Evolutionary conservation across 805 yeast genomes (phyloP).

Genomic region (Metschnikowia noctiluminum): DNA sequence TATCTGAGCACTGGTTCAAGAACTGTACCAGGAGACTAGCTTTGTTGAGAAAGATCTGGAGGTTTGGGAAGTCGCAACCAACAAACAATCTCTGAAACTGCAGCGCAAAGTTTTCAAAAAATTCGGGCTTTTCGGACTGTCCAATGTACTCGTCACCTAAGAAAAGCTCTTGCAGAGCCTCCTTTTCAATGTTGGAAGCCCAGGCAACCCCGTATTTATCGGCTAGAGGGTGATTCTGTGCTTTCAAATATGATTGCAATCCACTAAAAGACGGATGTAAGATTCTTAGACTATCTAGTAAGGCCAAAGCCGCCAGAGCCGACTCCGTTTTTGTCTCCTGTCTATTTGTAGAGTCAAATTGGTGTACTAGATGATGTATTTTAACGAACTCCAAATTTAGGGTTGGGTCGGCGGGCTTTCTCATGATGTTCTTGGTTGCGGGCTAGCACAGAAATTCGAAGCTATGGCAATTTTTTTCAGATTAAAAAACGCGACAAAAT

Average conservation of each 20-base stretch:
- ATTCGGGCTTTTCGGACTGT: conserved; percentile 8
- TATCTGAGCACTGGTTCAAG: conserved; percentile 23
- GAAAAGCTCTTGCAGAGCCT: conserved; percentile 1
- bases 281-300: conserved; percentile 25
- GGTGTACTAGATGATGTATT: conserved; percentile 14
- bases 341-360: conserved; percentile 3
- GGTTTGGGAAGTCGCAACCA: conserved; percentile 19
- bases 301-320: conserved; percentile 12
- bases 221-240: background rate
- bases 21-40: conserved; percentile 21
- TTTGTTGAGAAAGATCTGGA: conserved; percentile 18
- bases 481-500: too few species aligned
- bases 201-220: conserved; percentile 8
- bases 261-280: conserved; percentile 19
- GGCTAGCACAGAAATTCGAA: too few species aligned
- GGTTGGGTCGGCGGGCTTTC: background rate
- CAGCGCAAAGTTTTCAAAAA: conserved; percentile 8
- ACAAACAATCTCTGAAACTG: conserved; percentile 14
- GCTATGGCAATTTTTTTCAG: too few species aligned
- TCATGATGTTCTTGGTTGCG: background rate
- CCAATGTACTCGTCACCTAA: conserved; percentile 8
- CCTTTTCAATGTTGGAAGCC: conserved; percentile 7
- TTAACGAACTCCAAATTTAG: conserved; percentile 7
- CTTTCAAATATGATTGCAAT: background rate
- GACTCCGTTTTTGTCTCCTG: background rate